Base-by-base conservation (phyloP, 1,139 yeast species). In the Nakaseomyces nivariensis region DNA sequence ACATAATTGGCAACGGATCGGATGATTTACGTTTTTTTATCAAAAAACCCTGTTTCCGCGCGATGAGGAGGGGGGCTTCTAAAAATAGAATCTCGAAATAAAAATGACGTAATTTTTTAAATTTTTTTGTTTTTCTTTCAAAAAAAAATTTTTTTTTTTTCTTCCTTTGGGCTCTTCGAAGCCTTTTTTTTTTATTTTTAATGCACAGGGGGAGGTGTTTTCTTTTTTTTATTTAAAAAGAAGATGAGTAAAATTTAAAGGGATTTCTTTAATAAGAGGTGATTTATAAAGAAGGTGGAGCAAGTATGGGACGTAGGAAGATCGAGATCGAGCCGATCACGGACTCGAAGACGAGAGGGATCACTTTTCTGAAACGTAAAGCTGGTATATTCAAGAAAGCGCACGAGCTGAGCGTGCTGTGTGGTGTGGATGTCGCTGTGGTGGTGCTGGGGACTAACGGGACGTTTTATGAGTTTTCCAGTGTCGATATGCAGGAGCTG, bases 291-390 rank as follows among this genome's bases (percentile, higher is more conserved):
- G 3, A 3, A 33, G 3, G 10, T n/a, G n/a, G 10, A 10, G 36
- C 10, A n/a, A n/a, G n/a, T n/a, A 92, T 92, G 98, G 98, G 98
- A 49, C 83, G 98, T 74, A 84, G 97, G 71, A 92, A 92, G 70
- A 92, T 92, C 57, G 95, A 88, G 58, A 92, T 92, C 61, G 82
- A 86, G 67, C 97, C 97, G 44, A 79, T 92, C 54, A 74, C 82
- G 5, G 96, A 92, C 59, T 97, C 90, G 67, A 75, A 97, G 53
- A 90, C 89, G 68, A 70, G 89, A 54, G 81, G 94, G 5, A 90
- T 84, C 40, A 92, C 98, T 0, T 92, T 92, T 67, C 88, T 88
- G 55, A 92, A 92, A 67, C 77, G 98, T 50, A 90, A 90, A 67
- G 95, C 96, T 0, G 98, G 98, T 1, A 73, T 92, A 46, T 92